Conservation (phyloP, 179 eudicot species). For the Spinacia oleracea region DNA sequence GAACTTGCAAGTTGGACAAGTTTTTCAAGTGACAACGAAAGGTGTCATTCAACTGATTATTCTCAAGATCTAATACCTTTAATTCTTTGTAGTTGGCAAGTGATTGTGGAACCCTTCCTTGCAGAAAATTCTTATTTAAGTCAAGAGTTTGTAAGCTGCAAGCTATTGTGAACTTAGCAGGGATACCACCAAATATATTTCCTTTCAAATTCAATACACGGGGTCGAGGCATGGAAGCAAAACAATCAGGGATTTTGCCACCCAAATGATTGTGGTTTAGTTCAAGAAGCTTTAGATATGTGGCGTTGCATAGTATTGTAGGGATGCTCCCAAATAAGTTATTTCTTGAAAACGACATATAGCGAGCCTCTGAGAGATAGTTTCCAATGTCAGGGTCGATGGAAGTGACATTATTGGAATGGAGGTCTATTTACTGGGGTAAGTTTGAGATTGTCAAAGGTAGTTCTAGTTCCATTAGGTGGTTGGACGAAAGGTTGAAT, state of each 20-base stretch:
- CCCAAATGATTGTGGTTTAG: constrained; percentile 37
- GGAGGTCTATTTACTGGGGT: constrained; percentile 26
- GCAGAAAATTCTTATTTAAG: constrained; percentile 23
- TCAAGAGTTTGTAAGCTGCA: constrained; percentile 6
- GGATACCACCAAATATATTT: constrained; percentile 7
- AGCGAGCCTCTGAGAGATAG: not conserved
- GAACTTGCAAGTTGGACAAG: constrained; percentile 30
- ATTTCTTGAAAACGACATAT: constrained; percentile 42
- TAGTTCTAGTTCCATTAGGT: constrained; percentile 27
- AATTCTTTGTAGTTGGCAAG: constrained; percentile 25
- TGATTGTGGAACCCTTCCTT: constrained; percentile 43
- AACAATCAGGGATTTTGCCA: constrained; percentile 30
- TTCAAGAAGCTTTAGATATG: constrained; percentile 36
- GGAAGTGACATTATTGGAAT: constrained; percentile 41
- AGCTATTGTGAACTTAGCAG: not conserved
- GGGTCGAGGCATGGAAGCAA: not conserved
- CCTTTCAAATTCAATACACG: constrained; percentile 8
- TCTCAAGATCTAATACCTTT: constrained; percentile 37
- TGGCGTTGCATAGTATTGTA: constrained; percentile 44
- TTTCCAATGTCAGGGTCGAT: constrained; percentile 25
- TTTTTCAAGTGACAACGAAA: constrained; percentile 40
- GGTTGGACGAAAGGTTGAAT: constrained; percentile 49
- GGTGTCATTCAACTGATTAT: constrained; percentile 28
- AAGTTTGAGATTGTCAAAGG: not conserved
- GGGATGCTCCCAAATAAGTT: constrained; percentile 43